These are phyloP conservation scores for Ceratopteris richardii DNA, from an alignment of 75 land plant genomes.

Conservation along the genomic window DNA sequence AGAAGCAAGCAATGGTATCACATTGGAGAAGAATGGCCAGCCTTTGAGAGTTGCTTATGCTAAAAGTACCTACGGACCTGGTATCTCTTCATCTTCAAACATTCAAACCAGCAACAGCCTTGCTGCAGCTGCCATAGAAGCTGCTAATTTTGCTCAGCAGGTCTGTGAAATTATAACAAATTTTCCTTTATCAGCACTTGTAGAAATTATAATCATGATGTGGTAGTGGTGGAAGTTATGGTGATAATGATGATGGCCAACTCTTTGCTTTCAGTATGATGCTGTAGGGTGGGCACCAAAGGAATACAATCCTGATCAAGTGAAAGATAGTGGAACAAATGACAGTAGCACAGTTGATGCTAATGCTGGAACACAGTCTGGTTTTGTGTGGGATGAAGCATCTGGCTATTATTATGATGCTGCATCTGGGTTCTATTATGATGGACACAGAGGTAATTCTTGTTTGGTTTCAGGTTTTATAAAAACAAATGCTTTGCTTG, in stretches of 20 bases:
- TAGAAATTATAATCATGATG: neutral
- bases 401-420: slow-evolving; percentile 54
- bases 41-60: slow-evolving; percentile 42
- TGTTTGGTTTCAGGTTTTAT: neutral
- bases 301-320: slow-evolving; percentile 86
- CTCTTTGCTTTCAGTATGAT: slow-evolving; percentile 83
- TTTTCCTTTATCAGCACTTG: neutral
- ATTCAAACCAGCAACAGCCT: slow-evolving; percentile 19
- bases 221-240: too few species aligned
- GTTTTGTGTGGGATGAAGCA: slow-evolving; percentile 53
- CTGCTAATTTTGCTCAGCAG: slow-evolving; percentile 47
- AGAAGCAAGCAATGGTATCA: slow-evolving; percentile 27
- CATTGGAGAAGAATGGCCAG: slow-evolving; percentile 42
- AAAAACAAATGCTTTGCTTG: neutral
- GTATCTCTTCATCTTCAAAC: slow-evolving; percentile 2
- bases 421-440: slow-evolving; percentile 44
- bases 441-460: slow-evolving; percentile 30
- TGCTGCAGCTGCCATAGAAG: slow-evolving; percentile 50
- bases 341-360: slow-evolving; percentile 12
- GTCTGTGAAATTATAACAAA: slow-evolving; percentile 10
- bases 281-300: slow-evolving; percentile 97
- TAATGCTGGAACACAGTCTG: slow-evolving; percentile 28
- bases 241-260: too few species aligned
- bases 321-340: slow-evolving; percentile 20
- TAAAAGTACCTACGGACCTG: slow-evolving; percentile 35